Evolutionary conservation across 352 stramenopile genomes (phyloP).

Genomic region (Sclerospora graminicola): DNA sequence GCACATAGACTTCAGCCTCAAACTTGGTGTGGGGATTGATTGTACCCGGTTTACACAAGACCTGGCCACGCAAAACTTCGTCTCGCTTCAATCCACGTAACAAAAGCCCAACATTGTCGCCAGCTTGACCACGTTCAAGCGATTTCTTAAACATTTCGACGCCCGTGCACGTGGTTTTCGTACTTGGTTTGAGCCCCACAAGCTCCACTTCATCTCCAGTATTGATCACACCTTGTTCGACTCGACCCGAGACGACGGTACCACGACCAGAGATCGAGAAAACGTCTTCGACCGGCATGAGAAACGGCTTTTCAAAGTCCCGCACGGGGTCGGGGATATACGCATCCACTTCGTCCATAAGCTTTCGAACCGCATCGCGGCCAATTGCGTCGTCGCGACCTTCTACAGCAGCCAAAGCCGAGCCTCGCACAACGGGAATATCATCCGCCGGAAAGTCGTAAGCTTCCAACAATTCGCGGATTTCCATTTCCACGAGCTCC

Average conservation of each 20-base stretch:
- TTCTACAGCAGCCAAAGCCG: constrained; percentile 89
- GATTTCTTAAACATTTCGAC: constrained; percentile 98
- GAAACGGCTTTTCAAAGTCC: constrained; percentile 94
- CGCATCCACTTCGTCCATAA: constrained; percentile 87
- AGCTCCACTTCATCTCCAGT: constrained; percentile 42
- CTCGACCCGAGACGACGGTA: constrained; percentile 94
- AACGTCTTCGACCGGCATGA: constrained; percentile 96
- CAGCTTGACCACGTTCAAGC: constrained; percentile 88
- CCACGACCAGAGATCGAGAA: constrained; percentile 95
- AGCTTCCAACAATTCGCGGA: constrained; percentile 64
- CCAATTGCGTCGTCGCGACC: constrained; percentile 80
- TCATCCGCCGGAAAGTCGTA: constrained; percentile 95
- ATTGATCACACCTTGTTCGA: constrained; percentile 87
- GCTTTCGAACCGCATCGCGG: constrained; percentile 80
- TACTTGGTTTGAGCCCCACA: constrained; percentile 27
- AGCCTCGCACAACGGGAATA: constrained; percentile 91
- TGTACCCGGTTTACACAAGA: constrained; percentile 82
- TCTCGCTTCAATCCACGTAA: constrained; percentile 92
- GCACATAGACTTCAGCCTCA: constrained; percentile 92
- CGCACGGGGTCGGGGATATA: constrained; percentile 84
- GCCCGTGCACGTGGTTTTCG: constrained; percentile 61
- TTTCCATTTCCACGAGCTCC: constrained; percentile 31
- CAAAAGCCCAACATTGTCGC: constrained; percentile 93
- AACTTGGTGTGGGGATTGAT: constrained; percentile 89
- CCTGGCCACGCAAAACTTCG: constrained; percentile 88